Percentiles rank a stretch among this genome's conserved stretches.
Evolutionary conservation across 2,329 filamentous ascomycete genomes (phyloP).

Genomic region (Paraconiothyrium sp.): DNA sequence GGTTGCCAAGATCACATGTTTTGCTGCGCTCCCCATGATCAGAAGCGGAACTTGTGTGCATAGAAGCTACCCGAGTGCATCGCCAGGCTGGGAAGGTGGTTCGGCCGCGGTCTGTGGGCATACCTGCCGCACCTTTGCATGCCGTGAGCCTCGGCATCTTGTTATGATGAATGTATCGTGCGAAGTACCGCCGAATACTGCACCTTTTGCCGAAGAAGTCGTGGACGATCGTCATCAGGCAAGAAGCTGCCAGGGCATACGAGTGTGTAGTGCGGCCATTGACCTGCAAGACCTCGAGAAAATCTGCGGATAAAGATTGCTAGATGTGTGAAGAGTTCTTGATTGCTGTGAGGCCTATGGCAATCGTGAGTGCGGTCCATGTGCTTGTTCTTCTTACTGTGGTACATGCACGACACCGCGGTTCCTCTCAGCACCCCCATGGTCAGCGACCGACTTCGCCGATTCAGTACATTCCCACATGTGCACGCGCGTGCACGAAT

Average conservation of each 20-base stretch:
- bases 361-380: no score
- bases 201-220: background rate
- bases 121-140: background rate
- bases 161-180: background rate
- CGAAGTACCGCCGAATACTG: conserved; percentile 8
- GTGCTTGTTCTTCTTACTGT: no score
- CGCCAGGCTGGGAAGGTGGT: conserved; percentile 14
- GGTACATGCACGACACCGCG: no score
- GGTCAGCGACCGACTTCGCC: no score
- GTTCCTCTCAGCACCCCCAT: no score
- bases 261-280: background rate
- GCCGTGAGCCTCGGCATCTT: conserved; percentile 7
- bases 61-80: conserved; percentile 5
- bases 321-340: background rate
- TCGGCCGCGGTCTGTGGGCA: conserved; percentile 3
- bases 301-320: no score
- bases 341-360: no score
- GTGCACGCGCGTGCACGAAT: no score
- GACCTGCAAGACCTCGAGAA: background rate
- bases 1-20: conserved; percentile 9
- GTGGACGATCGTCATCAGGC: background rate
- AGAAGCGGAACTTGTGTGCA: conserved; percentile 17
- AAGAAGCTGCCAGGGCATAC: background rate
- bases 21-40: conserved; percentile 8
- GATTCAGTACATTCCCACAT: no score